These are phyloP conservation scores for Castanopsis chinensis DNA, from an alignment of 306 rosid genomes.

Conservation along the genomic window DNA sequence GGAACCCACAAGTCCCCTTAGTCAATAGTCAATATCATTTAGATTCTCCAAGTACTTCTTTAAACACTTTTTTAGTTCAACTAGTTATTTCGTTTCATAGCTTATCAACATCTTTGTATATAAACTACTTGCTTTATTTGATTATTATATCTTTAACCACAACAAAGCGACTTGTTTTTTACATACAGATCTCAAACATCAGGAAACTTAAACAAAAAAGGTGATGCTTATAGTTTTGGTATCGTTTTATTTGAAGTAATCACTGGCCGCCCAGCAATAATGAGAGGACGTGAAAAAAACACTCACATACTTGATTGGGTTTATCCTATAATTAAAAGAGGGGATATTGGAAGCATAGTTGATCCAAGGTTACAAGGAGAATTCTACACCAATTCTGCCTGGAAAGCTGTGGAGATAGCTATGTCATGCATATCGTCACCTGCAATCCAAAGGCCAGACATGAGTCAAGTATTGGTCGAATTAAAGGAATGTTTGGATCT, in stretches of 20 bases:
- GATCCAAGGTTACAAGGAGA: conserved; percentile 16
- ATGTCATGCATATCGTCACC: conserved; percentile 9
- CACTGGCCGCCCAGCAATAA: conserved; percentile 18
- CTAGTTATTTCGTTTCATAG: no score
- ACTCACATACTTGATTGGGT: conserved; percentile 11
- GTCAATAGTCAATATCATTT: no score
- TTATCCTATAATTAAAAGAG: conserved; percentile 1
- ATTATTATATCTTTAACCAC: no score
- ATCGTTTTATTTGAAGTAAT: conserved; percentile 20
- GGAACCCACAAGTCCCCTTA: no score
- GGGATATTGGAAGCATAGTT: conserved; percentile 13
- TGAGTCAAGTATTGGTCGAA: conserved; percentile 18
- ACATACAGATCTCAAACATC: background rate
- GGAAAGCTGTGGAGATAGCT: conserved; percentile 33
- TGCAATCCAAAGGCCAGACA: conserved; percentile 31
- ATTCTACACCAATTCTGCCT: conserved; percentile 15
- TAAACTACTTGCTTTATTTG: no score
- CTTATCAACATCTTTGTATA: no score
- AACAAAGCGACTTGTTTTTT: background rate
- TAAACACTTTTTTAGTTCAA: no score
- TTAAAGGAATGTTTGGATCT: conserved; percentile 26
- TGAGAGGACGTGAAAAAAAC: background rate
- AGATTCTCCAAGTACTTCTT: no score
- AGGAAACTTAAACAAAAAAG: conserved; percentile 12
- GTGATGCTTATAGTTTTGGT: conserved; percentile 29